Evolutionary conservation across 225 moss, liverwort and hornwort species (phyloP).

Genomic region (Pseudisothecium myosuroides): DNA sequence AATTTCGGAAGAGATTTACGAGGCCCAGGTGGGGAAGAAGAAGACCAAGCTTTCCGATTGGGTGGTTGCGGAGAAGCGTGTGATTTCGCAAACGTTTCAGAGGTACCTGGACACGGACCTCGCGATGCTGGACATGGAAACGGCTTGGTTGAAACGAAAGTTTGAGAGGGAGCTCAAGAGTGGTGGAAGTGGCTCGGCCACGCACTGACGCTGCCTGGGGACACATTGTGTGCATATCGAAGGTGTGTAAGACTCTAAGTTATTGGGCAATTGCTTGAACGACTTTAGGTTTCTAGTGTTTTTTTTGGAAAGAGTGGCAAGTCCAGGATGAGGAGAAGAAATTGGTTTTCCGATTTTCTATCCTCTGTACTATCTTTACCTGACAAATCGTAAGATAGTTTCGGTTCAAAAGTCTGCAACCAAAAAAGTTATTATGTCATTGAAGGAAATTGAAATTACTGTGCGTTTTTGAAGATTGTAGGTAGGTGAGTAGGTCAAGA

Average conservation of each 20-base stretch:
- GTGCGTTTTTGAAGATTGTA: neutral
- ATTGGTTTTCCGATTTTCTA: neutral
- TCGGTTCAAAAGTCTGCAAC: neutral
- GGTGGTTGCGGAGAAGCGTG: constrained; percentile 30
- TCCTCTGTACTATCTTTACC: neutral
- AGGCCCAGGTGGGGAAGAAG: neutral
- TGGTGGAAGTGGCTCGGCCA: neutral
- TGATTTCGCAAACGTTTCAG: constrained; percentile 37
- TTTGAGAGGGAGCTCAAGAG: constrained; percentile 19
- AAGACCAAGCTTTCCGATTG: constrained; percentile 19
- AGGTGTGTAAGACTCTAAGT: neutral
- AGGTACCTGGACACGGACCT: constrained; percentile 51
- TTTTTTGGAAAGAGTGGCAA: neutral
- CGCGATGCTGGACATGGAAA: constrained; percentile 44
- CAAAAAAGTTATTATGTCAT: neutral
- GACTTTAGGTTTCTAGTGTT: neutral
- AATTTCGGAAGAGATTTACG: constrained; percentile 13
- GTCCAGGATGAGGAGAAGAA: neutral
- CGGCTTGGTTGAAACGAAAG: constrained; percentile 20
- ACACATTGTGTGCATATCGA: neutral
- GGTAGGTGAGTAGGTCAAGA: neutral
- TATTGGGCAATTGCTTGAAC: neutral
- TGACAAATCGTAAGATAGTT: neutral
- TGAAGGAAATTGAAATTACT: neutral
- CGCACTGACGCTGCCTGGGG: neutral